phyloP scores from a whole-genome alignment of 805 yeast species.

The Candida nanaspora region DNA sequence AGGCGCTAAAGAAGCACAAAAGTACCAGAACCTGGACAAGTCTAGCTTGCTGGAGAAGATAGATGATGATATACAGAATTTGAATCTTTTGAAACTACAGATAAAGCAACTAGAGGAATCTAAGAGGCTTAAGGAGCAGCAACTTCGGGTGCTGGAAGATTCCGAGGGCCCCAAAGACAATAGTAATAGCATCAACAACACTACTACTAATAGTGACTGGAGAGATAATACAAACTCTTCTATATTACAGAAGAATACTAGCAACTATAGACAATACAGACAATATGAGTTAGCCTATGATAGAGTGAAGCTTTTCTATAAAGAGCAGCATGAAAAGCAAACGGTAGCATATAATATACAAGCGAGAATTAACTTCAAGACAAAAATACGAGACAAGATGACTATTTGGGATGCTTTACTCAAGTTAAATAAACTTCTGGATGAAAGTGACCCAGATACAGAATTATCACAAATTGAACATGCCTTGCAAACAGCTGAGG shows the following conservation, averaged over 20 bases:
- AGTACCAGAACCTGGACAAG: constrained; percentile 22
- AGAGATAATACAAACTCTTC: not conserved
- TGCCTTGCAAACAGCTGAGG: constrained; percentile 71
- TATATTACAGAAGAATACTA: not conserved
- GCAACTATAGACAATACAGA: constrained; percentile 34
- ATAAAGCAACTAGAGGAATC: constrained; percentile 15
- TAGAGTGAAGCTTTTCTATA: constrained; percentile 57
- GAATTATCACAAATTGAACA: constrained; percentile 70
- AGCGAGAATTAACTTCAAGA: constrained; percentile 64
- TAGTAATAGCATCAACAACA: too few species aligned
- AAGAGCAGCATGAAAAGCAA: constrained; percentile 62
- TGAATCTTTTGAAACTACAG: constrained; percentile 29
- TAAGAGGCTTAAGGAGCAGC: constrained; percentile 8
- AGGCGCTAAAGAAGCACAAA: not conserved
- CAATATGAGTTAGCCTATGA: constrained; percentile 66
- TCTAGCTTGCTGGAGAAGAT: constrained; percentile 30
- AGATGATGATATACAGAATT: constrained; percentile 37
- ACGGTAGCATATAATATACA: constrained; percentile 68
- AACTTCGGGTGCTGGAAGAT: constrained; percentile 3
- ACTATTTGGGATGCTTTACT: constrained; percentile 67
- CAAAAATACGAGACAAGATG: constrained; percentile 60
- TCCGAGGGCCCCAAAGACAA: too few species aligned
- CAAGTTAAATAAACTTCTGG: constrained; percentile 52
- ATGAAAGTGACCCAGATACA: constrained; percentile 72
- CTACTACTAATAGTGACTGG: too few species aligned